Conservation (phyloP, 768 basidiomycete genomes). For the Collybia nuda region DNA sequence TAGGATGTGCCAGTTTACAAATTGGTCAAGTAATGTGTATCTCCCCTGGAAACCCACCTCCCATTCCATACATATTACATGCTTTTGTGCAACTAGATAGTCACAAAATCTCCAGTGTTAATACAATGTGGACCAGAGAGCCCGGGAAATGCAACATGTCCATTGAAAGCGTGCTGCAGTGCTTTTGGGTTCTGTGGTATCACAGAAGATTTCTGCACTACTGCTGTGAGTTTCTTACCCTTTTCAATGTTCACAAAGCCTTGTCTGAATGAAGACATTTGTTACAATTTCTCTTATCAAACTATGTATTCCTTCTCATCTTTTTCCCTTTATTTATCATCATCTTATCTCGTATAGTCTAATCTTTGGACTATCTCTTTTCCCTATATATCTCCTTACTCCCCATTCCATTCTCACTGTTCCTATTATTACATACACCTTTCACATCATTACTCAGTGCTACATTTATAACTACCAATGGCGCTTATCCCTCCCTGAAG, state of each 20-base stretch:
- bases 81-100: background rate
- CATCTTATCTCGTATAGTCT: too few relatives aligned
- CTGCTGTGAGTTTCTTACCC: slow-evolving; percentile 6
- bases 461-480: too few relatives aligned
- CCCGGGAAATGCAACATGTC: slow-evolving; percentile 16
- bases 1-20: slow-evolving; percentile 18
- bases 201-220: slow-evolving; percentile 20
- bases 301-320: too few relatives aligned
- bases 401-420: too few relatives aligned
- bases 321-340: too few relatives aligned
- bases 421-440: too few relatives aligned
- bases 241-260: too few relatives aligned
- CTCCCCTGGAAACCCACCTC: slow-evolving; percentile 19
- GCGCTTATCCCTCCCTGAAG: too few relatives aligned
- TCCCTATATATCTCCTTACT: too few relatives aligned
- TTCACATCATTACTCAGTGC: too few relatives aligned
- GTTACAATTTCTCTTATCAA: too few relatives aligned
- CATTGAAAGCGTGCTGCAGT: slow-evolving; percentile 23
- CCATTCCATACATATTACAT: slow-evolving; percentile 13
- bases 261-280: background rate
- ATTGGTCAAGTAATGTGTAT: slow-evolving; percentile 17
- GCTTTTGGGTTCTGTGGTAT: slow-evolving; percentile 23
- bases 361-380: too few relatives aligned
- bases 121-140: slow-evolving; percentile 22
- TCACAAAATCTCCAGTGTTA: slow-evolving; percentile 7